These are phyloP conservation scores for Cydonia oblonga DNA, from an alignment of 331 rosid species.

Conservation along the genomic window DNA sequence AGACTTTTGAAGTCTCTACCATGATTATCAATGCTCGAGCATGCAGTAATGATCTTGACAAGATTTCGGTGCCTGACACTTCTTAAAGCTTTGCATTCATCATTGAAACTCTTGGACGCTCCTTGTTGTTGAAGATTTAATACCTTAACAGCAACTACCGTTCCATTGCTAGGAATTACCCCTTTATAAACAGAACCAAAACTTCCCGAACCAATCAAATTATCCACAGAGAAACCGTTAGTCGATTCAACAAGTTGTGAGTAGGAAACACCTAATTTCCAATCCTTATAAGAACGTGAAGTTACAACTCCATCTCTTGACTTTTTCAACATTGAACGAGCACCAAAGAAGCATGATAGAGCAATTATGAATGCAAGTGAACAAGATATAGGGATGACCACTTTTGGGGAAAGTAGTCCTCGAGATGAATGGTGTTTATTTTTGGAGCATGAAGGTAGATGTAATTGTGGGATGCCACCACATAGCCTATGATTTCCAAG, in stretches of 20 bases:
- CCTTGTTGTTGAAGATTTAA: too few relatives aligned
- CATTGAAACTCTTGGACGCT: too few relatives aligned
- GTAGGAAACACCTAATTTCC: too few relatives aligned
- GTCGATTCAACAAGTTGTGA: too few relatives aligned
- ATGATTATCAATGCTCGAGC: not conserved
- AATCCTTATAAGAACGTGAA: not conserved
- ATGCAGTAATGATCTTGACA: constrained; percentile 13
- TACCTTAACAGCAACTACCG: too few relatives aligned
- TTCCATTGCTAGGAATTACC: too few relatives aligned
- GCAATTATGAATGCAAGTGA: not conserved
- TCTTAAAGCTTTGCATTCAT: constrained; percentile 11
- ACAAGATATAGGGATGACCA: not conserved
- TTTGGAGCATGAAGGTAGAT: not conserved
- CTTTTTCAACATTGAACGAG: not conserved
- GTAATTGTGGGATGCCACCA: not conserved
- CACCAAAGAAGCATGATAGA: not conserved
- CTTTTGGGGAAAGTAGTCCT: not conserved
- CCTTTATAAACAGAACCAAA: too few relatives aligned
- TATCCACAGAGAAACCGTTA: too few relatives aligned
- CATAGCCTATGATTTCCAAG: not conserved
- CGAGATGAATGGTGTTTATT: not conserved
- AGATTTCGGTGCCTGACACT: constrained; percentile 36
- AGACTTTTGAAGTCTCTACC: not conserved
- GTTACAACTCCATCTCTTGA: not conserved
- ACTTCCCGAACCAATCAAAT: too few relatives aligned